A percentile compares a stretch with the other conserved stretches of the same genome.
phyloP scores from a whole-genome alignment of 441 rosid genomes.

The Raphanus hybrid region DNA sequence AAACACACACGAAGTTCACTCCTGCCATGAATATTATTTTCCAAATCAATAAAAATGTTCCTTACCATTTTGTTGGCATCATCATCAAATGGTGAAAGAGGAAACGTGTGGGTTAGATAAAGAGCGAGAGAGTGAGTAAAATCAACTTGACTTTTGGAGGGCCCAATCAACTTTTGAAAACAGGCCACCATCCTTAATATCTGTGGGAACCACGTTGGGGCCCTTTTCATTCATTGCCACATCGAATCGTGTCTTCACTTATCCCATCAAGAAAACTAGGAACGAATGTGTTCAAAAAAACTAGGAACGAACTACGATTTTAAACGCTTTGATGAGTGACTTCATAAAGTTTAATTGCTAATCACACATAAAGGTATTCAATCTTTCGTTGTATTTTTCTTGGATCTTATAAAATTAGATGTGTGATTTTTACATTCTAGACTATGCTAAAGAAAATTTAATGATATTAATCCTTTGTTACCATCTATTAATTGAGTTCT shows the following conservation, averaged over 20 bases:
- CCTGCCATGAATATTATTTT: conserved; percentile 9
- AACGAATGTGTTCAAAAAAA: not conserved
- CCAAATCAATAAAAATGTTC: conserved; percentile 1
- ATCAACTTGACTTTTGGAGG: conserved; percentile 36
- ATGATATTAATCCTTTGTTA: not conserved
- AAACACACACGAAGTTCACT: conserved; percentile 13
- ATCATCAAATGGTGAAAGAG: conserved; percentile 25
- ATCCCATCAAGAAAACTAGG: conserved; percentile 20
- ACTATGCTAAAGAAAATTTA: not conserved
- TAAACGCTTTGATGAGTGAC: not conserved
- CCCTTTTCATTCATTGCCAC: conserved; percentile 35
- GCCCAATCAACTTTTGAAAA: conserved; percentile 32
- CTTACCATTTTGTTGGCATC: not conserved
- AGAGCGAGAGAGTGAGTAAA: conserved; percentile 10
- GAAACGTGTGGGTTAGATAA: conserved; percentile 23
- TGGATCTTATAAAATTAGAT: not conserved
- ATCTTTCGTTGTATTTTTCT: not conserved
- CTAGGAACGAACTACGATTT: not conserved
- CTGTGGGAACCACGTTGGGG: conserved; percentile 20
- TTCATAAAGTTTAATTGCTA: not conserved
- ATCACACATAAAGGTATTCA: not conserved
- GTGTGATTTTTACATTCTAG: not conserved
- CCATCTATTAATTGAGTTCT: not conserved
- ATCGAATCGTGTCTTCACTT: conserved; percentile 36
- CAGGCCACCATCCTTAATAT: conserved; percentile 35